A percentile compares a stretch with the other conserved stretches of the same genome.
Conservation (phyloP, 371 early-diverging fungal species). For the Mortierella sp. region DNA sequence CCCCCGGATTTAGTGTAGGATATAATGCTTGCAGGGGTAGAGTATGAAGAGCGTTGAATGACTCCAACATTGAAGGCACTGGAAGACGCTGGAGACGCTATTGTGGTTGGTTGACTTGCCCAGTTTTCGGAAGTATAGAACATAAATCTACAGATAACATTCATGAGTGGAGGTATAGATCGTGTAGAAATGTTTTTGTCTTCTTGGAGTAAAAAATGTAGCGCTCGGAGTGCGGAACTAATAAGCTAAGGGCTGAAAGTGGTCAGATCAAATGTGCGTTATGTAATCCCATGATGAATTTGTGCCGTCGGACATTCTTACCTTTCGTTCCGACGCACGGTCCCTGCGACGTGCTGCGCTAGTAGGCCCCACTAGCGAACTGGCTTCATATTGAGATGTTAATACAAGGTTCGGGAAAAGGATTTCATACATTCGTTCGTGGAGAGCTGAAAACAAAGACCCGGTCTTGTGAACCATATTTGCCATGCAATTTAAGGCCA, state of each 20-base stretch:
- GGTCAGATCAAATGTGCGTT: background rate
- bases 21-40: constrained; percentile 2
- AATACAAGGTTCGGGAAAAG: constrained; percentile 26
- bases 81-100: constrained; percentile 6
- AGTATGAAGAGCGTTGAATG: constrained; percentile 41
- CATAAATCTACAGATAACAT: constrained; percentile 46
- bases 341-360: constrained; percentile 26
- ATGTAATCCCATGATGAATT: background rate
- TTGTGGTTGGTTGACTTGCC: background rate
- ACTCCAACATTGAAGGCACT: constrained; percentile 23
- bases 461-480: constrained; percentile 49
- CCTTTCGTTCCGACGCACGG: constrained; percentile 49
- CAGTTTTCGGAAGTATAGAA: constrained; percentile 38
- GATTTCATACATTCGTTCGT: constrained; percentile 40
- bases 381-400: constrained; percentile 21
- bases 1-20: constrained; percentile 23
- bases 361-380: constrained; percentile 1
- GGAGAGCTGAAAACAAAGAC: constrained; percentile 21
- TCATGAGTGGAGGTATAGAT: constrained; percentile 38
- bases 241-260: constrained; percentile 23
- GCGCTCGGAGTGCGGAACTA: constrained; percentile 54
- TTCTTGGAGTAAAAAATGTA: constrained; percentile 51
- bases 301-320: background rate
- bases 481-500: constrained; percentile 48
- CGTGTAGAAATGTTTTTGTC: constrained; percentile 31